Conservation (phyloP, 2,329 filamentous ascomycete species). For the Alternaria gansuensis region DNA sequence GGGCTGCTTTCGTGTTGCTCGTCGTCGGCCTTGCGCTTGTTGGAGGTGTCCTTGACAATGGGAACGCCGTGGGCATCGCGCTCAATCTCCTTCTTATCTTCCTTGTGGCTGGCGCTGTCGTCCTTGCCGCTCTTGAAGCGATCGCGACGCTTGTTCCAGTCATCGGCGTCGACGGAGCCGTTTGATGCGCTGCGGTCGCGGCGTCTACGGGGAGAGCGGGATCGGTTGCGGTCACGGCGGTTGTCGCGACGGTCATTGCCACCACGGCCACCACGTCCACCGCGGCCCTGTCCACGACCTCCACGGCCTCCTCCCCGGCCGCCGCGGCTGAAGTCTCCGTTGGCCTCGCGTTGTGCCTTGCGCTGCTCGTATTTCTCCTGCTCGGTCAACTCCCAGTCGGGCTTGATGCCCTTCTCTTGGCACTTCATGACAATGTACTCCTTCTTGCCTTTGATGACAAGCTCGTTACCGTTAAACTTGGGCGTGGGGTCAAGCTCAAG, state of each 20-base stretch:
- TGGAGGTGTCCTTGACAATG: conserved; percentile 38
- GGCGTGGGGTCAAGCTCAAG: conserved; percentile 81
- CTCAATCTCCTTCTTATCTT: conserved; percentile 37
- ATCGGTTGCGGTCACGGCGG: conserved; percentile 38
- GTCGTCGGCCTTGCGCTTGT: conserved; percentile 49
- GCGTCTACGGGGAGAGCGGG: conserved; percentile 34
- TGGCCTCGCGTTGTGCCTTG: conserved; percentile 25
- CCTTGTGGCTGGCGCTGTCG: conserved; percentile 32
- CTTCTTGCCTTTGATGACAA: conserved; percentile 86
- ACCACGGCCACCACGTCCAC: conserved; percentile 31
- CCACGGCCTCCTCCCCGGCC: conserved; percentile 44
- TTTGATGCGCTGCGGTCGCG: conserved; percentile 36
- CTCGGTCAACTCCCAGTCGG: conserved; percentile 52
- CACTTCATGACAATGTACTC: conserved; percentile 72
- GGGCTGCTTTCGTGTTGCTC: conserved; percentile 27
- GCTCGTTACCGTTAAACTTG: conserved; percentile 80
- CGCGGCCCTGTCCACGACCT: conserved; percentile 42
- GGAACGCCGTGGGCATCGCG: conserved; percentile 42
- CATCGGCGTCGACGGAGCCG: conserved; percentile 34
- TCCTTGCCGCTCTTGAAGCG: conserved; percentile 49
- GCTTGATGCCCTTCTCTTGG: conserved; percentile 57
- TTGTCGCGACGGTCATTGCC: conserved; percentile 31
- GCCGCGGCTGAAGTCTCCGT: conserved; percentile 45
- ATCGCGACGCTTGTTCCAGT: conserved; percentile 45
- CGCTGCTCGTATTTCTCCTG: conserved; percentile 25